A percentile compares a stretch with the other conserved stretches of the same genome.
Evolutionary conservation across 2,329 filamentous ascomycete genomes (phyloP).

Genomic region (Fusarium sp.): DNA sequence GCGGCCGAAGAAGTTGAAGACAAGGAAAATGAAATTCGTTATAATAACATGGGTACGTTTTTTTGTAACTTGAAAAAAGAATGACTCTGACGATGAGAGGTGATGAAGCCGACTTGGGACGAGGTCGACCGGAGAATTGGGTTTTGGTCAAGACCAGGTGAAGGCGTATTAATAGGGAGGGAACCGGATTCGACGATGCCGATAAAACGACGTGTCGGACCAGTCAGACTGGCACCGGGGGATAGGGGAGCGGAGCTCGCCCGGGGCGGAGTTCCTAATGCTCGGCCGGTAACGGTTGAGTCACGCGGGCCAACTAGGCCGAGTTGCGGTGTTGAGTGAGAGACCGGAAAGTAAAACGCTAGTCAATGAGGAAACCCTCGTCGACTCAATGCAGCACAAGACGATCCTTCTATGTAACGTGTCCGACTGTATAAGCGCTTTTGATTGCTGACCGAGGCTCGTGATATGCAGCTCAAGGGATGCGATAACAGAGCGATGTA

Average conservation of each 20-base stretch:
- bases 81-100: slow-evolving; percentile 42
- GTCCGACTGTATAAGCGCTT: slow-evolving; percentile 8
- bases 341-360: slow-evolving; percentile 12
- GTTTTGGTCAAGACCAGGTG: slow-evolving; percentile 14
- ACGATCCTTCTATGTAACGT: slow-evolving; percentile 24
- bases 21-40: slow-evolving; percentile 53
- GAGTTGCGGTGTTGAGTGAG: slow-evolving; percentile 15
- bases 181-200: slow-evolving; percentile 42
- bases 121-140: slow-evolving; percentile 39
- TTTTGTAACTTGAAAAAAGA: slow-evolving; percentile 42
- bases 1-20: slow-evolving; percentile 45
- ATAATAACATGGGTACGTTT: slow-evolving; percentile 55
- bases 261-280: slow-evolving; percentile 37
- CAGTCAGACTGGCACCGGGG: slow-evolving; percentile 43
- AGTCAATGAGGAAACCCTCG: slow-evolving; percentile 37
- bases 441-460: slow-evolving; percentile 23
- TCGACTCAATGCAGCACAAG: slow-evolving; percentile 39
- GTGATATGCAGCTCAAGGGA: slow-evolving; percentile 12
- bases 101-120: slow-evolving; percentile 41
- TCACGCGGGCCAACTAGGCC: slow-evolving; percentile 37
- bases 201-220: slow-evolving; percentile 44
- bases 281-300: slow-evolving; percentile 38
- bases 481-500: slow-evolving; percentile 16
- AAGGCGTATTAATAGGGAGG: slow-evolving; percentile 5
- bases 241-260: slow-evolving; percentile 47